phyloP scores from a whole-genome alignment of 2,329 filamentous ascomycete genomes.

The Cladorrhinum sp. region DNA sequence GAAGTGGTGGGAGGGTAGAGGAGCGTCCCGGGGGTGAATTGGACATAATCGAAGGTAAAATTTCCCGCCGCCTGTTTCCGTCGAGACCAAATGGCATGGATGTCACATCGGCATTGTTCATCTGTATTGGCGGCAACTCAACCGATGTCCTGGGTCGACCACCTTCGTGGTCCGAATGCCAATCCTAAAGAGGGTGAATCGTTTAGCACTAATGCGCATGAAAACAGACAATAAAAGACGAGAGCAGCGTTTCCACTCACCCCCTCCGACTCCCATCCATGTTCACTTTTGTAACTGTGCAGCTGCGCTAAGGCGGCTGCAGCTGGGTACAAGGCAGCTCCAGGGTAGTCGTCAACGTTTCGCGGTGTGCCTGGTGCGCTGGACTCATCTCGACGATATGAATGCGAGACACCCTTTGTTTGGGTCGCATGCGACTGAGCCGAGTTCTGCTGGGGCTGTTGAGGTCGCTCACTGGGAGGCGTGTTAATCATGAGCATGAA shows the following conservation, averaged over 20 bases:
- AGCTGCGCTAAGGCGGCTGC: slow-evolving; percentile 86
- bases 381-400: slow-evolving; percentile 64
- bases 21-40: slow-evolving; percentile 83
- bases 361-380: slow-evolving; percentile 67
- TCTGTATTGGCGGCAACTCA: slow-evolving; percentile 68
- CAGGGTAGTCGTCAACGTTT: slow-evolving; percentile 65
- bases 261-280: slow-evolving; percentile 74
- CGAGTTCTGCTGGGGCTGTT: slow-evolving; percentile 33
- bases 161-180: slow-evolving; percentile 68
- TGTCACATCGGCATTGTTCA: slow-evolving; percentile 57
- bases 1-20: slow-evolving; percentile 80
- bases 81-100: slow-evolving; percentile 69
- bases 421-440: slow-evolving; percentile 29
- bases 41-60: slow-evolving; percentile 77
- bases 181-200: slow-evolving; percentile 51
- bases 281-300: slow-evolving; percentile 69
- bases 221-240: slow-evolving; percentile 1
- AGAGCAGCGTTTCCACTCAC: slow-evolving; percentile 47
- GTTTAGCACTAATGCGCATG: slow-evolving; percentile 13
- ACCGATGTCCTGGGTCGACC: slow-evolving; percentile 64
- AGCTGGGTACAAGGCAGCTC: slow-evolving; percentile 64
- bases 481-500: slow-evolving; percentile 95
- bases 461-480: slow-evolving; percentile 54
- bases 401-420: slow-evolving; percentile 55
- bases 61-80: slow-evolving; percentile 62